These are phyloP conservation scores for Tulasnella sp. DNA, from an alignment of 768 basidiomycete genomes.

Conservation along the genomic window DNA sequence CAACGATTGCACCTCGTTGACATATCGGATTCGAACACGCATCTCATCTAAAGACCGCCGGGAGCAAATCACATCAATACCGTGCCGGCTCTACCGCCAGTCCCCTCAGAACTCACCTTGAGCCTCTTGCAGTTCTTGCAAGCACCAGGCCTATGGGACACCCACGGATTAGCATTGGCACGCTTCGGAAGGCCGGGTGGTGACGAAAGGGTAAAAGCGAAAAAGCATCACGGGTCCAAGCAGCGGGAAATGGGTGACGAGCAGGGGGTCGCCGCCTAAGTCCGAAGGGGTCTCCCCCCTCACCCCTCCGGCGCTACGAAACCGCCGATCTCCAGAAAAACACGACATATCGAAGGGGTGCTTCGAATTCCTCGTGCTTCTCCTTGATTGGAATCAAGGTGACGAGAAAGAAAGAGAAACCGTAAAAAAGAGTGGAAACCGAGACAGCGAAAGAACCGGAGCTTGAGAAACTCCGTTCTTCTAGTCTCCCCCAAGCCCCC, in stretches of 20 bases:
- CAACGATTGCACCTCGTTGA: constrained; percentile 76
- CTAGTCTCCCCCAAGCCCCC: not conserved
- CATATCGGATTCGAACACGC: constrained; percentile 72
- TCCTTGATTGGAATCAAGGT: not conserved
- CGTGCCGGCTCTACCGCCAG: no score
- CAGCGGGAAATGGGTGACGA: not conserved
- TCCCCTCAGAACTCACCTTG: constrained; percentile 56
- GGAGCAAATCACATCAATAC: not conserved
- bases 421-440: not conserved
- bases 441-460: not conserved
- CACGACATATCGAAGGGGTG: not conserved
- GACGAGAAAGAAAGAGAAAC: constrained; percentile 7
- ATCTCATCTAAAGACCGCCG: constrained; percentile 69
- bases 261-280: not conserved
- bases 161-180: not conserved
- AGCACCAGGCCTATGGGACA: constrained; percentile 66
- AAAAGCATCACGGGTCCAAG: not conserved
- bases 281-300: not conserved
- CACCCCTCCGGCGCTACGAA: not conserved
- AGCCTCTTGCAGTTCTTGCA: constrained; percentile 87
- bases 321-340: constrained; percentile 9
- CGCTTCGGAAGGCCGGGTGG: not conserved
- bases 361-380: not conserved
- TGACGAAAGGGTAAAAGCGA: not conserved
- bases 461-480: constrained; percentile 14